phyloP scores from a whole-genome alignment of 1,139 yeast species.

The Meyerozyma smithsonii region DNA sequence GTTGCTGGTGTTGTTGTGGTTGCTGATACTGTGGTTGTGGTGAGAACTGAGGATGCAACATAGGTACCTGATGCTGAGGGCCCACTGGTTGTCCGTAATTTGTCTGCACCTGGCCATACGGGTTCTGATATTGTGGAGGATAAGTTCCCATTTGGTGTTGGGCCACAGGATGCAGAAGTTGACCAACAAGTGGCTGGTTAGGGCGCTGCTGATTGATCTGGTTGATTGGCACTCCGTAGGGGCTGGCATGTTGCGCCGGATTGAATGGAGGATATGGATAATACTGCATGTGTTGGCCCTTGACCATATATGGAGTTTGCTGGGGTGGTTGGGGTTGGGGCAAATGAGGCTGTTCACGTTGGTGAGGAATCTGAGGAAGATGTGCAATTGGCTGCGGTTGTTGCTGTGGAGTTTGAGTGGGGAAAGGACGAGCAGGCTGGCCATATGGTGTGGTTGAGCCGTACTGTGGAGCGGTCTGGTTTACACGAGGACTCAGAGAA shows the following conservation, averaged over 20 bases:
- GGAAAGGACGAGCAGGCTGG: background rate
- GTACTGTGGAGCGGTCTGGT: background rate
- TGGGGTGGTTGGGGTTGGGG: constrained; percentile 4
- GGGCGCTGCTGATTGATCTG: too few relatives aligned
- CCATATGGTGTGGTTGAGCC: background rate
- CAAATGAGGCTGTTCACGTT: constrained; percentile 6
- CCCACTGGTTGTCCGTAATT: background rate
- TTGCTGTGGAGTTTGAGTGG: background rate
- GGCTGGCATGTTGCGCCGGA: background rate
- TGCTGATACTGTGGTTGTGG: constrained; percentile 5
- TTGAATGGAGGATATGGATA: background rate
- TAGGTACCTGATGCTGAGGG: constrained; percentile 5
- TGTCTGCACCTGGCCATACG: background rate
- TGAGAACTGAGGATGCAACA: background rate
- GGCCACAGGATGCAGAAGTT: constrained; percentile 1
- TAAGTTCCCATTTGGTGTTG: background rate
- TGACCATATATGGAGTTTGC: constrained; percentile 7
- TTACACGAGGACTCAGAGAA: background rate
- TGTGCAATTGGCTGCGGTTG: too few relatives aligned
- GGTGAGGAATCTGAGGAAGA: constrained; percentile 5
- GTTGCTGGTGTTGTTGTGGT: constrained; percentile 5
- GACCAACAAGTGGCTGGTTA: background rate
- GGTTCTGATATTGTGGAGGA: background rate
- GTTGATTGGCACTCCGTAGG: background rate
- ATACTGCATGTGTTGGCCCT: constrained; percentile 4